Base-by-base conservation (phyloP, 1,284 basidiomycete genomes). In the Phellopilus nigrolimitatus region DNA sequence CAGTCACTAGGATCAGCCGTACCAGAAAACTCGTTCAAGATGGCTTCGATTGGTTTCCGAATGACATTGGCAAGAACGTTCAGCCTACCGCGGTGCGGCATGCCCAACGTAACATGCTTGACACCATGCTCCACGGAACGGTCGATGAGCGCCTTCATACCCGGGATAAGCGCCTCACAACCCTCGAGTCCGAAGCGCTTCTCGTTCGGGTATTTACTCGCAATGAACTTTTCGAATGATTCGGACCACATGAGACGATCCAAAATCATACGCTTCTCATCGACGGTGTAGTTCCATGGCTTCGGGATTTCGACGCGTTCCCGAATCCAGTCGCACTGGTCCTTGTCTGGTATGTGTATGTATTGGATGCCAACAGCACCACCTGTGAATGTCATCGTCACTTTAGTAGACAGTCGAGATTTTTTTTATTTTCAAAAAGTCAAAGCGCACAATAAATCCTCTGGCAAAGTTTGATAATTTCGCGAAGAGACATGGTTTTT, bases 221-320 rank as follows among this genome's bases (percentile, higher is more conserved):
- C 87, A 61, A 99, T 95, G 76, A 97, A 99, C 66, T 95, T 95
- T 71, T 99, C 97, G 64, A 99, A 98, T 4, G 91, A 90, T 68
- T 99, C 95, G 24, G 95, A 99, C 97, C 97, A 99, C 70, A 98
- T 97, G 64, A 98, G 84, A 56, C 97, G 91, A 72, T 99, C 97
- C 54, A 99, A 82, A 60, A 99, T 97, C 88, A 97, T 95, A 53
- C 94, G 86, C 74, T 99, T 99, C 76, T 99, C 95, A 65, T 99
- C 97, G 54, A 93, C 81, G 41, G 88, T 88, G 74, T 99, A 99
- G 65, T 93, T 92, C 93, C 93, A 98, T n/a, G 95, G 95, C 62
- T 91, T 86, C 3, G 97, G 97, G 19, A 90, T 88, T 71, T 99
- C 97, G 51, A 99, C 80, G 57, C 97, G 91, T 68, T 95, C 91